These are phyloP conservation scores for Peronosclerospora sorghi DNA, from an alignment of 352 stramenopile species.

Conservation along the genomic window DNA sequence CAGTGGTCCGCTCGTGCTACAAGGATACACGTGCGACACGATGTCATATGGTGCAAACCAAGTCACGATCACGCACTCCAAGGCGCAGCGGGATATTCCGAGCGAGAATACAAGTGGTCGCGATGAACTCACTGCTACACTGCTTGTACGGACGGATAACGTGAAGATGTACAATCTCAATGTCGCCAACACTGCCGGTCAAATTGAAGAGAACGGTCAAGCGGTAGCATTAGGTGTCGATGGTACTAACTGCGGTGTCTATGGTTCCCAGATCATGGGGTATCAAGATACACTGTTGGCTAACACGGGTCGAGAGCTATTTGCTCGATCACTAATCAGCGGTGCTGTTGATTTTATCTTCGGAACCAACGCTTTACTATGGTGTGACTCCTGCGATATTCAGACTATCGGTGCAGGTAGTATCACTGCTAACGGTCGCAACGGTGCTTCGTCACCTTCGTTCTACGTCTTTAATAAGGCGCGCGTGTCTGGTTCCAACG, in stretches of 20 bases:
- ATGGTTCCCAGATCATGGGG: conserved; percentile 1
- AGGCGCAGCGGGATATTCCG: background rate
- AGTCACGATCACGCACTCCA: background rate
- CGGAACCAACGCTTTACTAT: background rate
- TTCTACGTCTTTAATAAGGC: conserved; percentile 1
- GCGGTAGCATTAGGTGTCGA: background rate
- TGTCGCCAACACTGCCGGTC: background rate
- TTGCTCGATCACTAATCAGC: background rate
- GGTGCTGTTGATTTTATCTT: conserved; percentile 4
- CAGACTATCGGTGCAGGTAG: background rate
- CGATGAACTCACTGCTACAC: background rate
- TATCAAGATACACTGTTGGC: conserved; percentile 4
- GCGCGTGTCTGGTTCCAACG: background rate
- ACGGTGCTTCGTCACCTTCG: background rate
- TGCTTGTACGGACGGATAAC: background rate
- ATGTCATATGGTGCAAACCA: conserved; percentile 1
- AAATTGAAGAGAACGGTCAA: background rate
- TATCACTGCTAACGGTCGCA: conserved; percentile 4
- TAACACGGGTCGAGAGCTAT: conserved; percentile 1
- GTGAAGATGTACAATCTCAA: conserved; percentile 5
- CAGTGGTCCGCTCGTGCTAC: background rate
- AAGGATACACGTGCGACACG: conserved; percentile 2
- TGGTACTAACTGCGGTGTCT: background rate
- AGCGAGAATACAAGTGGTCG: background rate
- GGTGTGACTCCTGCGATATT: conserved; percentile 1